Evolutionary conservation across 2,329 filamentous ascomycete genomes (phyloP).

Genomic region (Corinectria fuckeliana): DNA sequence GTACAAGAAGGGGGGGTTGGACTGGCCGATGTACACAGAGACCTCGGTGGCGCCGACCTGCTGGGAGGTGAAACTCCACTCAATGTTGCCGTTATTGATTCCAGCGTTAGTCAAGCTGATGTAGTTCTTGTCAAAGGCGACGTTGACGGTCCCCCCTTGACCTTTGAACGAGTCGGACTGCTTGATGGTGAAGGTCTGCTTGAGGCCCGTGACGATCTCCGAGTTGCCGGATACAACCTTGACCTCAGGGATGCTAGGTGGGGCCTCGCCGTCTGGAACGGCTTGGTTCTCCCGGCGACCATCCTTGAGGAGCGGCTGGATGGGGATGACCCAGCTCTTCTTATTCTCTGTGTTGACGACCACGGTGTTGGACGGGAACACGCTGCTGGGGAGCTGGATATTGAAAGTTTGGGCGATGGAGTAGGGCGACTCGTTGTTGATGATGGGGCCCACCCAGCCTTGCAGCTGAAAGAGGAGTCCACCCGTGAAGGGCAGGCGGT

Average conservation of each 20-base stretch:
- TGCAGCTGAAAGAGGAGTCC: constrained; percentile 21
- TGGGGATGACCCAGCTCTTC: constrained; percentile 16
- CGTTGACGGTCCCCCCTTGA: constrained; percentile 8
- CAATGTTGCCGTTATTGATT: constrained; percentile 12
- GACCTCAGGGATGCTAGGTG: constrained; percentile 7
- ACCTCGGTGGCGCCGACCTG: constrained; percentile 13
- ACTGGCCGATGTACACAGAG: constrained; percentile 44
- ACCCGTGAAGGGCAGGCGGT: constrained; percentile 13
- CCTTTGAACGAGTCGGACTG: constrained; percentile 16
- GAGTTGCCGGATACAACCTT: constrained; percentile 5
- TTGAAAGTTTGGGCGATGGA: constrained; percentile 9
- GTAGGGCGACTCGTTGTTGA: constrained; percentile 4
- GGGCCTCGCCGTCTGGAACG: not conserved
- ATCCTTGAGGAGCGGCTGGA: constrained; percentile 9
- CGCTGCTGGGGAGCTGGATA: constrained; percentile 9
- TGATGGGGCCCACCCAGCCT: constrained; percentile 14
- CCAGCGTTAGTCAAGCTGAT: not conserved
- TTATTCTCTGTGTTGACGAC: constrained; percentile 20
- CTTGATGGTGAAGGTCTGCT: constrained; percentile 8
- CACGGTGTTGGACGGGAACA: constrained; percentile 16
- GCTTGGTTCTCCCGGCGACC: not conserved
- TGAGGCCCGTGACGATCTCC: not conserved
- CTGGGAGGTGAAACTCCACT: constrained; percentile 8
- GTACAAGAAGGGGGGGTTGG: constrained; percentile 49
- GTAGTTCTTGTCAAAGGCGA: constrained; percentile 15